These are phyloP conservation scores for Huntiella decipiens DNA, from an alignment of 2,329 filamentous ascomycete genomes.

Conservation along the genomic window DNA sequence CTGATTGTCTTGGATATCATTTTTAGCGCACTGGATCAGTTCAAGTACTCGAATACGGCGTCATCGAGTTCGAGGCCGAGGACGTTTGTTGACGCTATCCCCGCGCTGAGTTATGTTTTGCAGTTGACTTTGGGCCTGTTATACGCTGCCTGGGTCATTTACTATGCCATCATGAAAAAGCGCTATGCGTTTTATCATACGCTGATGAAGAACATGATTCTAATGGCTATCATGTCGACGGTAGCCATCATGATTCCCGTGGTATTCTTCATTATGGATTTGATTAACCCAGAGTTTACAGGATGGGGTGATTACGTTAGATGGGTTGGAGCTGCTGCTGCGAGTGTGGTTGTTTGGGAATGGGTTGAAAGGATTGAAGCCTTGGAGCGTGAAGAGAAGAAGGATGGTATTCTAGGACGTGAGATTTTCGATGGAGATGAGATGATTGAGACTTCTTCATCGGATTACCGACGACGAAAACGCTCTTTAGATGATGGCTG, in stretches of 20 bases:
- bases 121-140: slow-evolving; percentile 70
- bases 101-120: slow-evolving; percentile 79
- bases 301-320: slow-evolving; percentile 91
- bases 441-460: slow-evolving; percentile 50
- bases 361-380: slow-evolving; percentile 94
- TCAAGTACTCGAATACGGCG: slow-evolving; percentile 38
- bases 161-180: slow-evolving; percentile 82
- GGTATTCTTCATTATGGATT: slow-evolving; percentile 84
- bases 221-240: slow-evolving; percentile 63
- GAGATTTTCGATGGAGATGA: slow-evolving; percentile 91
- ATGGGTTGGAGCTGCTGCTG: slow-evolving; percentile 89
- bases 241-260: slow-evolving; percentile 73
- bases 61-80: slow-evolving; percentile 37
- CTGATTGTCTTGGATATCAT: slow-evolving; percentile 79
- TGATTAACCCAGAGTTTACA: slow-evolving; percentile 65
- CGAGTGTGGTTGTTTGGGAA: slow-evolving; percentile 94
- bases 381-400: slow-evolving; percentile 78
- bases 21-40: slow-evolving; percentile 84
- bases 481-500: slow-evolving; percentile 1
- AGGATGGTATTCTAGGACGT: slow-evolving; percentile 75
- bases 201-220: slow-evolving; percentile 72
- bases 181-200: slow-evolving; percentile 80
- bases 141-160: slow-evolving; percentile 86
- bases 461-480: slow-evolving; percentile 21
- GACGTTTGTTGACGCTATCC: slow-evolving; percentile 74